Base-by-base conservation (phyloP, 202 grass and related monocot species). In the Musa balbisiana region DNA sequence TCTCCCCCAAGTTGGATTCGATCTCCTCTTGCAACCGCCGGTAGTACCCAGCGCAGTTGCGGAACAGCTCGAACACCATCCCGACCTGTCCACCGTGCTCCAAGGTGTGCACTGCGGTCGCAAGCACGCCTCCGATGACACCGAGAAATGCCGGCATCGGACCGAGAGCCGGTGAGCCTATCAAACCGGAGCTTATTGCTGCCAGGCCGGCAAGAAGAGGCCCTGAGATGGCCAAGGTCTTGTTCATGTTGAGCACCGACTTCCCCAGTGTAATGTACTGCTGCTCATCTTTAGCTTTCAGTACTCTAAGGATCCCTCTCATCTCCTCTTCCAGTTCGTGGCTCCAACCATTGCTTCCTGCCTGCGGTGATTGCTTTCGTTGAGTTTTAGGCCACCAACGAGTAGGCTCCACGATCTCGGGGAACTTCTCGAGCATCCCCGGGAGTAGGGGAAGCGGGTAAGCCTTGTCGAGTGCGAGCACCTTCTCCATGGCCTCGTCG, bases 21-120 rank as follows among this genome's bases (percentile, higher is more conserved):
- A 73, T 73, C 71, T 73, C 71, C 23, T 73, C 52, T 22, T 29
- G 11, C 51, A 73, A 25, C 71, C 52, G 54, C 52, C 52, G 51
- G 71, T 73, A 73, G 51, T 27, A 73, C 22, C 71, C 71, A 21
- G 52, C 71, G 71, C 71, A 73, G 71, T 73, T 73, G 71, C 71
- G 71, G 51, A 73, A 25, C 52, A 73, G 71, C 71, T 73, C 71
- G 52, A 73, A 73, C 22, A 73, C 71, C 71, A 73, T 73, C 24
- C 71, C 71, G 17, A 73, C 52, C 49, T 73, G 71, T 12, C 71
- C 71, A 1, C 71, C 71, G 24, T 73, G 71, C 71, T 73, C 71
- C 52, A 73, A 73, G 1, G 52, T 56, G 53, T 73, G 55, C 53
- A 19, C 53, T 20, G 15, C 24, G 4, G 53, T 22, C 0, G 72